A percentile compares a stretch with the other conserved stretches of the same genome.
These are phyloP conservation scores for Elongisporangium anandrum DNA, from an alignment of 352 stramenopile genomes.

Conservation along the genomic window DNA sequence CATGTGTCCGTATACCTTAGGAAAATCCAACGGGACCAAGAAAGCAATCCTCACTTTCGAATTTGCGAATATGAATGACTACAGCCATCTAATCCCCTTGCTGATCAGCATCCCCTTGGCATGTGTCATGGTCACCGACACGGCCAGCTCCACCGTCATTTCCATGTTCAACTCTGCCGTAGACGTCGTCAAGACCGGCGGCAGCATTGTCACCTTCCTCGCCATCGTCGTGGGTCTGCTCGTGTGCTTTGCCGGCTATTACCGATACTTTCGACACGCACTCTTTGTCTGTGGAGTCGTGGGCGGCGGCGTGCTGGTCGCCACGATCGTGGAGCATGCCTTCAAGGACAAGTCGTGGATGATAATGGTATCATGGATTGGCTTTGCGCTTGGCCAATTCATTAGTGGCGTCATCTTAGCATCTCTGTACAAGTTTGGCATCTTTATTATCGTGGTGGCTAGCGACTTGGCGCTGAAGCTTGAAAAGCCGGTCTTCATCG, in stretches of 20 bases:
- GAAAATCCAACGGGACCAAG: too few species aligned
- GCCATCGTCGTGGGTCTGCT: conserved; percentile 20
- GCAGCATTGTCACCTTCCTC: conserved; percentile 22
- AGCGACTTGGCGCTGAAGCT: conserved; percentile 21
- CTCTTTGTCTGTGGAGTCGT: conserved; percentile 24
- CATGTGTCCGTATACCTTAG: too few species aligned
- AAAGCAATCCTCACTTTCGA: too few species aligned
- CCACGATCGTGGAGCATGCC: conserved; percentile 22
- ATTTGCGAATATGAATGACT: too few species aligned
- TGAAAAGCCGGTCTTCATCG: conserved; percentile 26
- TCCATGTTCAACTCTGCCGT: conserved; percentile 25
- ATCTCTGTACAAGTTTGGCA: conserved; percentile 24
- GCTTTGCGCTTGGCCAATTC: conserved; percentile 20
- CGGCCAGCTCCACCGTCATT: conserved; percentile 2
- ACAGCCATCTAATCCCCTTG: neutral
- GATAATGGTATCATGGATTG: conserved; percentile 22
- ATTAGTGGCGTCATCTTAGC: conserved; percentile 23
- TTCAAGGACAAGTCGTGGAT: conserved; percentile 23
- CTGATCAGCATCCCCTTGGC: conserved; percentile 13
- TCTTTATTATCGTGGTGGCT: conserved; percentile 26
- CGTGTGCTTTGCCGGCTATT: conserved; percentile 18
- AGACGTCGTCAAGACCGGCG: conserved; percentile 12
- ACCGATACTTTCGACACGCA: conserved; percentile 25
- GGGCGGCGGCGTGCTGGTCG: conserved; percentile 17
- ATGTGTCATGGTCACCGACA: conserved; percentile 5